Base-by-base conservation (phyloP, 2,329 filamentous ascomycete genomes). In the Colletotrichum tropicicola region DNA sequence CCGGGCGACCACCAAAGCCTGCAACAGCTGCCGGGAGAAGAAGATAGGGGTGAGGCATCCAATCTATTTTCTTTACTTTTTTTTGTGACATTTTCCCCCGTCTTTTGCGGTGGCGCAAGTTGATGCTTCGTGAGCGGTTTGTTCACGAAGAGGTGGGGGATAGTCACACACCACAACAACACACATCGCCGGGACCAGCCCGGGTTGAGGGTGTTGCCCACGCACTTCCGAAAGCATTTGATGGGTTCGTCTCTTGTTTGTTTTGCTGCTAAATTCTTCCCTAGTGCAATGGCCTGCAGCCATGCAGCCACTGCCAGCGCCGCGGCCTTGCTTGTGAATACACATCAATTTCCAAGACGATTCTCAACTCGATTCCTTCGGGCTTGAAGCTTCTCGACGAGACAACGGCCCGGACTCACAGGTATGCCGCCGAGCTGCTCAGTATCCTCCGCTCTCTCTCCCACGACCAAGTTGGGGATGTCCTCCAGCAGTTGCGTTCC, bases 11-110 rank as follows among this genome's bases (percentile, higher is more conserved):
- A 13, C 23, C 12, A 63, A 63, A 3, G 59, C 59, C 0, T 63
- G 59, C 54, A 63, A 63, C 19, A 41, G 19, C 17, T 63, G 59
- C 43, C 15, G 54, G 3, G 54, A 63, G 59, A 63, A 63, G 59
- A 63, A 63, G 54, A 59, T 63, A 53, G 59, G 59, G 54, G 59
- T 63, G 52, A 4, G 53, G 6, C 5, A 9, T 45, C 19, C 21
- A 19, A 25, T 17, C 5, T 39, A 8, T 13, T 15, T 30, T 5
- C 6, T 19, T 25, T 6, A 6, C 8, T 12, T 30, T 15, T 39
- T 15, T 2, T 37, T 3, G 17, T 43, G n/a, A 43, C 15, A 6
- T 8, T 17, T 8, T 43, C 19, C n/a, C 2, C n/a, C 2, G 6
- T 17, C n/a, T 19, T 8, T 43, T 19, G 15, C n/a, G n/a, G 10